Conservation (phyloP, 192 early-diverging fungal genomes). For the Allomyces arbusculus region DNA sequence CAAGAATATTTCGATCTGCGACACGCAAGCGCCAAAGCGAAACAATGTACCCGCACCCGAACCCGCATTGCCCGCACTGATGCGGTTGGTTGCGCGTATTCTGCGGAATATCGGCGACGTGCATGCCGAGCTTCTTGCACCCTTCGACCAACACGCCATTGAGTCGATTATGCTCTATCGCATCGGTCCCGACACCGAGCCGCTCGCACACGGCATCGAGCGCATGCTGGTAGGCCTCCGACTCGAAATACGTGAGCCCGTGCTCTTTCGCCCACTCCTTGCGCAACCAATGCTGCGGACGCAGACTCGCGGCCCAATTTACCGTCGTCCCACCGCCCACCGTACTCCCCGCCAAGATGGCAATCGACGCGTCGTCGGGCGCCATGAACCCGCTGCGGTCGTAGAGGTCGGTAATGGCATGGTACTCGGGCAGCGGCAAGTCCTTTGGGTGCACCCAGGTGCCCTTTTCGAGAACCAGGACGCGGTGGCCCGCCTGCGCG, state of each 20-base stretch:
- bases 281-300: constrained; percentile 37
- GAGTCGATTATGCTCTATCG: constrained; percentile 35
- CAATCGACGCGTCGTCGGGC: constrained; percentile 27
- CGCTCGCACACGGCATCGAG: constrained; percentile 34
- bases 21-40: no score
- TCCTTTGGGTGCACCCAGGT: constrained; percentile 22
- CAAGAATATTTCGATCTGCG: no score
- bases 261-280: constrained; percentile 45
- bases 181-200: constrained; percentile 27
- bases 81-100: constrained; percentile 33
- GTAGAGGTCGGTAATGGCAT: constrained; percentile 27
- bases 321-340: constrained; percentile 59
- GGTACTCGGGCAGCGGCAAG: no score
- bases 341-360: constrained; percentile 34
- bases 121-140: constrained; percentile 40
- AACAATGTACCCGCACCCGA: constrained; percentile 42
- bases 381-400: constrained; percentile 28
- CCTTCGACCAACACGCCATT: constrained; percentile 47
- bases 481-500: constrained; percentile 35
- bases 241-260: constrained; percentile 37
- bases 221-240: constrained; percentile 20
- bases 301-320: constrained; percentile 38
- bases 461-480: constrained; percentile 56
- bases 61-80: constrained; percentile 37
- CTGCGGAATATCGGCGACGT: constrained; percentile 34